Evolutionary conservation across 345 rosid species (phyloP).

Genomic region (Arabidopsis suecica): DNA sequence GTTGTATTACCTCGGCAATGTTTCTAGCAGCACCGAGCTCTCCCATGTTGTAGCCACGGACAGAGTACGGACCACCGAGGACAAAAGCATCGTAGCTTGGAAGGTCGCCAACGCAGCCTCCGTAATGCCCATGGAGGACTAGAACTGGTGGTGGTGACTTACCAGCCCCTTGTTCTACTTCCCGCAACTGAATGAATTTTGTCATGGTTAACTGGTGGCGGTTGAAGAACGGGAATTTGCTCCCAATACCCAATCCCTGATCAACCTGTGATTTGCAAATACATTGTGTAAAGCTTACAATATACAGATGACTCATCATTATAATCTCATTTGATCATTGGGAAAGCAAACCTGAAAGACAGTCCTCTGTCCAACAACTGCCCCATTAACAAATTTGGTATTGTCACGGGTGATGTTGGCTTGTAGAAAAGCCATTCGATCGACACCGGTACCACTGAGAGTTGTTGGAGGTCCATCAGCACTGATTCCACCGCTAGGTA

Average conservation of each 20-base stretch:
- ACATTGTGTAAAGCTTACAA: slow-evolving; percentile 22
- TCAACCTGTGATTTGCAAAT: slow-evolving; percentile 69
- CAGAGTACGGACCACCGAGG: slow-evolving; percentile 99
- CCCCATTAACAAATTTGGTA: slow-evolving; percentile 91
- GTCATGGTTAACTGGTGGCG: slow-evolving; percentile 93
- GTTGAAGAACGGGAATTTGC: slow-evolving; percentile 94
- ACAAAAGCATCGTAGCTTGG: slow-evolving; percentile 97
- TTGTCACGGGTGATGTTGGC: slow-evolving; percentile 98
- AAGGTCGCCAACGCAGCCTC: slow-evolving; percentile 98
- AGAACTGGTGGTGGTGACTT: slow-evolving; percentile 88
- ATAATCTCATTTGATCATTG: background rate
- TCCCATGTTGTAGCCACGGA: slow-evolving; percentile 99
- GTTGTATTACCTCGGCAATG: slow-evolving; percentile 72
- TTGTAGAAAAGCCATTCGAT: slow-evolving; percentile 88
- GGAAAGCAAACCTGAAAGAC: slow-evolving; percentile 84
- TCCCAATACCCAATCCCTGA: slow-evolving; percentile 97
- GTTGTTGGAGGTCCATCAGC: slow-evolving; percentile 99
- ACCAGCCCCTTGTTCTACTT: slow-evolving; percentile 87
- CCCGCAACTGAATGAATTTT: slow-evolving; percentile 77
- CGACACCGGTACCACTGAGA: slow-evolving; percentile 95
- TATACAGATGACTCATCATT: slow-evolving; percentile 13
- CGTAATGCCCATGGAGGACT: slow-evolving; percentile 98
- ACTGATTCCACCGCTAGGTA: slow-evolving; percentile 97
- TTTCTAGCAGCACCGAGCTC: slow-evolving; percentile 95
- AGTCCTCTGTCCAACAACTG: slow-evolving; percentile 94